Evolutionary conservation across 108 stramenopile species (phyloP).

Genomic region (Skeletonema tropicum): DNA sequence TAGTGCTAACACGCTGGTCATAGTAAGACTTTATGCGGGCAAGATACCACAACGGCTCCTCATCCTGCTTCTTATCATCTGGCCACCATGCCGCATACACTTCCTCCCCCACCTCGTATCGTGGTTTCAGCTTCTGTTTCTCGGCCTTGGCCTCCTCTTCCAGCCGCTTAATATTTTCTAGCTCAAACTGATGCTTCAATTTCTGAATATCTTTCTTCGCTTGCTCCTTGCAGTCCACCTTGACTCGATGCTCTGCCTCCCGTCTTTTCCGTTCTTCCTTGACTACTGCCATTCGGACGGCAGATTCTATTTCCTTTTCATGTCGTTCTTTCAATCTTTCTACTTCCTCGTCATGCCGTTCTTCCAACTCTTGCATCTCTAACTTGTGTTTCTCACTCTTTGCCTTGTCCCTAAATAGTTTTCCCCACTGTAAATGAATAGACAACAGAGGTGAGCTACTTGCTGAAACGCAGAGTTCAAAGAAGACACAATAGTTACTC

Average conservation of each 20-base stretch:
- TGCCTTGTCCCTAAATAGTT: not conserved
- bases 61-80: not conserved
- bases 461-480: no score
- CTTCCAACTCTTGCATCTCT: not conserved
- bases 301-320: not conserved
- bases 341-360: not conserved
- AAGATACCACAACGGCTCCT: not conserved
- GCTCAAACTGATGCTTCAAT: not conserved
- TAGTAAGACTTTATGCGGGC: conserved; percentile 5
- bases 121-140: conserved; percentile 14
- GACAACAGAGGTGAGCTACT: not conserved
- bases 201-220: not conserved
- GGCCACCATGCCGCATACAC: conserved; percentile 29
- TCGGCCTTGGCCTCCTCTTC: conserved; percentile 4
- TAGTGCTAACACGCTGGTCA: not conserved
- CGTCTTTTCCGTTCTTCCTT: not conserved
- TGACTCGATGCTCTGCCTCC: not conserved
- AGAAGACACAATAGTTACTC: not conserved
- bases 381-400: not conserved
- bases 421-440: not conserved
- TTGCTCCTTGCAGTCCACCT: not conserved
- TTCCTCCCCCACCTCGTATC: conserved; percentile 20
- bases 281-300: not conserved
- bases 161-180: not conserved
- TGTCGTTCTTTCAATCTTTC: not conserved